These are phyloP conservation scores for Plectosphaerella cucumerina DNA, from an alignment of 2,329 filamentous ascomycete genomes.

Conservation along the genomic window DNA sequence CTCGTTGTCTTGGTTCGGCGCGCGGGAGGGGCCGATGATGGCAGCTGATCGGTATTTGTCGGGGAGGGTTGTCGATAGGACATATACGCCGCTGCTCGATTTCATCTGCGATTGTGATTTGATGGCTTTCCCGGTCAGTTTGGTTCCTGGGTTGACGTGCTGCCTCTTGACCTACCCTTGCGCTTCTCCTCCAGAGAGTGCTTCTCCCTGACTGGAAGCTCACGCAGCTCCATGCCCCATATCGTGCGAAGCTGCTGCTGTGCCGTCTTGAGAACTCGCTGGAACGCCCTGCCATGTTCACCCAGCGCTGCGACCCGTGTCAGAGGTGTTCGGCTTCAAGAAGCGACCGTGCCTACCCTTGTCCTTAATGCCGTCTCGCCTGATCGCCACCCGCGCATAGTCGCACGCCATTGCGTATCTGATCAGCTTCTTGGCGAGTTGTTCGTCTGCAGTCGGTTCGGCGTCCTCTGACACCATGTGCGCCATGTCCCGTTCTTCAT, in stretches of 20 bases:
- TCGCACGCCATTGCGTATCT: constrained; percentile 65
- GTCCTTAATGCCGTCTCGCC: constrained; percentile 58
- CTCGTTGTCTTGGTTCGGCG: constrained; percentile 63
- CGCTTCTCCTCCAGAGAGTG: constrained; percentile 73
- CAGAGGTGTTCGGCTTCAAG: background rate
- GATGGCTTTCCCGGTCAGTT: constrained; percentile 25
- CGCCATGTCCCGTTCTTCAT: constrained; percentile 15
- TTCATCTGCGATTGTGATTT: constrained; percentile 47
- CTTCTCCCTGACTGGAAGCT: constrained; percentile 78
- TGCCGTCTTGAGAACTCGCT: constrained; percentile 69
- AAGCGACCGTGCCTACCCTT: constrained; percentile 42
- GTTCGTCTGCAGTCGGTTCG: constrained; percentile 36
- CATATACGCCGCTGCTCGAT: constrained; percentile 65
- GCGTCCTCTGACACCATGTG: constrained; percentile 17
- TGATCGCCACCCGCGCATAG: constrained; percentile 56
- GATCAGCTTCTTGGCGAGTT: constrained; percentile 63
- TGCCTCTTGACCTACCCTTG: constrained; percentile 50
- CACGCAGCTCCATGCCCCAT: constrained; percentile 92
- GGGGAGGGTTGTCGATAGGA: constrained; percentile 72
- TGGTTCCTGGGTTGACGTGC: too few relatives aligned
- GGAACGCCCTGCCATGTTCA: constrained; percentile 66
- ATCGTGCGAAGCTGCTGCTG: constrained; percentile 65
- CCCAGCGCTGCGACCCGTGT: constrained; percentile 58
- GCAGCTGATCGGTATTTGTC: constrained; percentile 58
- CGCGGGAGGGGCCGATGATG: constrained; percentile 65